These are phyloP conservation scores for Sclerotinia minor DNA, from an alignment of 2,329 filamentous ascomycete genomes.

Conservation along the genomic window DNA sequence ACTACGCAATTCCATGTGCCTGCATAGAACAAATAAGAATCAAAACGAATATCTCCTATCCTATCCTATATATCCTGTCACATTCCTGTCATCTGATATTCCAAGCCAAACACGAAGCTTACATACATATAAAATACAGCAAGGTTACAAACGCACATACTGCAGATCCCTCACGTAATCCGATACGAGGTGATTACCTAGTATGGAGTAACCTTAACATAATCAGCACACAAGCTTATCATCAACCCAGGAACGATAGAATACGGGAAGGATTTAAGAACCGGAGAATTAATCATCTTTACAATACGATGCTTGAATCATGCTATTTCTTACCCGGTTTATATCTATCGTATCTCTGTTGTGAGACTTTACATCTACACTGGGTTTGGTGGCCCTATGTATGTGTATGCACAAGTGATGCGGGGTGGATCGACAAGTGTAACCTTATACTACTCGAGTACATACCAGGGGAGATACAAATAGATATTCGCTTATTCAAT, in stretches of 20 bases:
- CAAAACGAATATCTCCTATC: too few species aligned
- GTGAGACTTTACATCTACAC: background rate
- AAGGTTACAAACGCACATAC: background rate
- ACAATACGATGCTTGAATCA: background rate
- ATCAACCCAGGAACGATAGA: too few species aligned
- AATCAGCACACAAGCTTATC: too few species aligned
- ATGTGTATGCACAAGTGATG: background rate
- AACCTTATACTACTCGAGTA: too few species aligned
- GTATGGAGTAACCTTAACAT: too few species aligned
- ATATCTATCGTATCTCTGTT: too few species aligned
- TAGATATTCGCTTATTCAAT: too few species aligned
- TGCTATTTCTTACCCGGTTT: too few species aligned
- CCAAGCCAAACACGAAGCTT: slow-evolving; percentile 13
- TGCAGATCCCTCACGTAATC: slow-evolving; percentile 20
- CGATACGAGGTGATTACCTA: slow-evolving; percentile 15
- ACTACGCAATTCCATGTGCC: background rate
- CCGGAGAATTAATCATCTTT: slow-evolving; percentile 1
- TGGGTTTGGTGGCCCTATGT: background rate
- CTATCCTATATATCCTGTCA: background rate
- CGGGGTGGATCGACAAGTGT: background rate
- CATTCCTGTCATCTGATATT: background rate
- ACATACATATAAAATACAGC: background rate
- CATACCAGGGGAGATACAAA: too few species aligned
- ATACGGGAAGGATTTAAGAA: background rate
- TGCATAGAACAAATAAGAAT: background rate